Percentiles rank a stretch among this genome's conserved stretches.
phyloP scores from a whole-genome alignment of 805 yeast species.

The Huiozyma sinensis region DNA sequence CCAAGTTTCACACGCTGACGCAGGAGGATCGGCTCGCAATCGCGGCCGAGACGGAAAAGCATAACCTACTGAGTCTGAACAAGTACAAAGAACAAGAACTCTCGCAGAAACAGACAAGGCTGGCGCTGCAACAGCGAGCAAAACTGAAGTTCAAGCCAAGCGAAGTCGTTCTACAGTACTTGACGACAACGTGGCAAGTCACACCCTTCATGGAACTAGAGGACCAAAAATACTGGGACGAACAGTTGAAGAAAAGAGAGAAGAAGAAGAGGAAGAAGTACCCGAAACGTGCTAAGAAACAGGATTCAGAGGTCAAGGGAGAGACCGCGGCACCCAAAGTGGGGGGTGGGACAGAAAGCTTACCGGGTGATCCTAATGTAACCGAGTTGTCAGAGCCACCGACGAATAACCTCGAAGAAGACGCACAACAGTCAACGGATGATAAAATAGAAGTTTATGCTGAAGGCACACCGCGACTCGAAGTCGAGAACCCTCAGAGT shows the following conservation, averaged over 20 bases:
- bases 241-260: constrained; percentile 31
- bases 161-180: constrained; percentile 15
- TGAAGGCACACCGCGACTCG: too few species aligned
- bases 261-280: constrained; percentile 34
- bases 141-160: constrained; percentile 49
- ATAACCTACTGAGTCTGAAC: constrained; percentile 62
- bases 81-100: constrained; percentile 77
- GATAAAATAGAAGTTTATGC: too few species aligned
- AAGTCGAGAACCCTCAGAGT: too few species aligned
- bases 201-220: constrained; percentile 57
- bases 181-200: constrained; percentile 29
- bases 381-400: too few species aligned
- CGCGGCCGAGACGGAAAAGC: constrained; percentile 76
- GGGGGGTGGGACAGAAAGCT: too few species aligned
- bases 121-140: constrained; percentile 58
- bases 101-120: constrained; percentile 64
- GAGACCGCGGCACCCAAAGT: too few species aligned
- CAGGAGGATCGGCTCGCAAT: constrained; percentile 46
- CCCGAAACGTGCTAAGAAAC: constrained; percentile 33
- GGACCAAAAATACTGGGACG: constrained; percentile 35
- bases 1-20: constrained; percentile 30
- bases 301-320: not conserved
- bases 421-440: too few species aligned
- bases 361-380: too few species aligned
- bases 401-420: too few species aligned